Percentiles rank a stretch among this genome's conserved stretches.
These are phyloP conservation scores for Trichoderma cornu-damae DNA, from an alignment of 2,329 filamentous ascomycete genomes.

Conservation along the genomic window DNA sequence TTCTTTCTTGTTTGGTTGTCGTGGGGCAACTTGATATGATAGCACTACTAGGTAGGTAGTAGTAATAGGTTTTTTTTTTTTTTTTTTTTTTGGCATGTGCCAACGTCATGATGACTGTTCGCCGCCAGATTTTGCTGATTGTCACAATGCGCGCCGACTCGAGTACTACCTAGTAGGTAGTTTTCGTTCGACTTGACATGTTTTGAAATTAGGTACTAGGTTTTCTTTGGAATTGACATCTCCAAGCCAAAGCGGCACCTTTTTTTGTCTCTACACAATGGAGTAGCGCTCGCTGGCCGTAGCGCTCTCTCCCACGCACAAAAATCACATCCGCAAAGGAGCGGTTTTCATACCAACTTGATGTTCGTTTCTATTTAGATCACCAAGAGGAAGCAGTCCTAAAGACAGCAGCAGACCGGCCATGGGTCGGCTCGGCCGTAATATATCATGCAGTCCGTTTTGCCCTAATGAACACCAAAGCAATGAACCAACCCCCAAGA, in stretches of 20 bases:
- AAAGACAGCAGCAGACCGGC: conserved; percentile 44
- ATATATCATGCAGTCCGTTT: conserved; percentile 47
- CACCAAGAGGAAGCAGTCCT: conserved; percentile 43
- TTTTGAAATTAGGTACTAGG: background rate
- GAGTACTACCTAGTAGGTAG: background rate
- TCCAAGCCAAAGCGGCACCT: background rate
- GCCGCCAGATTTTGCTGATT: background rate
- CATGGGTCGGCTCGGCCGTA: conserved; percentile 32
- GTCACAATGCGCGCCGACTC: background rate
- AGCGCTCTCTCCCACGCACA: background rate
- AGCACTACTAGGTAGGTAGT: too few relatives aligned
- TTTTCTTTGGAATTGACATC: background rate
- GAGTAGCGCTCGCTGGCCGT: background rate
- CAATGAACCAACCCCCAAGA: conserved; percentile 44
- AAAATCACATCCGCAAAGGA: background rate
- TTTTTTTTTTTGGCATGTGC: background rate
- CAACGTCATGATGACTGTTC: conserved; percentile 17
- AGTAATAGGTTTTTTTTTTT: too few relatives aligned
- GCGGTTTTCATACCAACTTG: conserved; percentile 32
- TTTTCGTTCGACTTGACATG: background rate
- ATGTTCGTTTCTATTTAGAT: conserved; percentile 41
- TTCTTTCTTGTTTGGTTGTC: conserved; percentile 2
- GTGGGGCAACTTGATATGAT: conserved; percentile 9
- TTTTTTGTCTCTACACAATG: background rate
- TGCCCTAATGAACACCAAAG: conserved; percentile 50